Evolutionary conservation across 176 grass and related monocot species (phyloP).

Genomic region (Cenchrus purpureus): DNA sequence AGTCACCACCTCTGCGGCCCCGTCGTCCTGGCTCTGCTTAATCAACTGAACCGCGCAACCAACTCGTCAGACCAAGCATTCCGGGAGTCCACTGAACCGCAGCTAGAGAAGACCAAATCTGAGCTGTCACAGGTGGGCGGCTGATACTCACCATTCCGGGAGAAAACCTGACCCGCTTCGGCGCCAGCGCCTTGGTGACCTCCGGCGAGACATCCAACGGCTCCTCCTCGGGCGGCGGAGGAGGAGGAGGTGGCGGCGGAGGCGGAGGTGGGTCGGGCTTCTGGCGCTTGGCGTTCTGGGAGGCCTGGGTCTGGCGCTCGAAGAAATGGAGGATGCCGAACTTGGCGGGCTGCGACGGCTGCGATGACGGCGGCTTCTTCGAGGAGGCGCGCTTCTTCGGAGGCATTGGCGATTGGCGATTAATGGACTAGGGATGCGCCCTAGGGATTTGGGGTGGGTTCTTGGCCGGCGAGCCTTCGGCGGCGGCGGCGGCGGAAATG

Average conservation of each 20-base stretch:
- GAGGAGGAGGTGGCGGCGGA: slow-evolving; percentile 22
- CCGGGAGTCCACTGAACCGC: neutral
- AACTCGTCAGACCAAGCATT: slow-evolving; percentile 9
- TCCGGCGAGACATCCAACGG: slow-evolving; percentile 76
- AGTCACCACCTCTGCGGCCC: slow-evolving; percentile 68
- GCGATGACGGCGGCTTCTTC: slow-evolving; percentile 58
- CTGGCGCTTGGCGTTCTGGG: slow-evolving; percentile 49
- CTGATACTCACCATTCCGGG: slow-evolving; percentile 86
- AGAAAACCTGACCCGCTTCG: slow-evolving; percentile 87
- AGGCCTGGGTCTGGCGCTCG: slow-evolving; percentile 85
- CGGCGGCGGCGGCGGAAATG: slow-evolving; percentile 27
- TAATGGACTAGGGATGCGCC: neutral
- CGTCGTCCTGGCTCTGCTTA: slow-evolving; percentile 93
- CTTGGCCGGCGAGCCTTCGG: neutral
- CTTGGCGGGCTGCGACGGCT: slow-evolving; percentile 78
- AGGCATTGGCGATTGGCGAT: slow-evolving; percentile 51
- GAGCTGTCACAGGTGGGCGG: neutral
- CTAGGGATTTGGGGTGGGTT: slow-evolving; percentile 10
- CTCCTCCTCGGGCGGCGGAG: slow-evolving; percentile 33
- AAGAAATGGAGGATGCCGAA: slow-evolving; percentile 97
- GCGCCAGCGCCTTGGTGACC: slow-evolving; percentile 60
- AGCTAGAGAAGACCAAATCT: neutral
- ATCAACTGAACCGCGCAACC: slow-evolving; percentile 65
- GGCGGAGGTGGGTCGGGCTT: slow-evolving; percentile 32
- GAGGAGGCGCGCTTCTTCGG: slow-evolving; percentile 69